Percentiles rank a stretch among this genome's conserved stretches.
These are phyloP conservation scores for Neoboletus subvelutipes DNA, from an alignment of 768 basidiomycete genomes.

Conservation along the genomic window DNA sequence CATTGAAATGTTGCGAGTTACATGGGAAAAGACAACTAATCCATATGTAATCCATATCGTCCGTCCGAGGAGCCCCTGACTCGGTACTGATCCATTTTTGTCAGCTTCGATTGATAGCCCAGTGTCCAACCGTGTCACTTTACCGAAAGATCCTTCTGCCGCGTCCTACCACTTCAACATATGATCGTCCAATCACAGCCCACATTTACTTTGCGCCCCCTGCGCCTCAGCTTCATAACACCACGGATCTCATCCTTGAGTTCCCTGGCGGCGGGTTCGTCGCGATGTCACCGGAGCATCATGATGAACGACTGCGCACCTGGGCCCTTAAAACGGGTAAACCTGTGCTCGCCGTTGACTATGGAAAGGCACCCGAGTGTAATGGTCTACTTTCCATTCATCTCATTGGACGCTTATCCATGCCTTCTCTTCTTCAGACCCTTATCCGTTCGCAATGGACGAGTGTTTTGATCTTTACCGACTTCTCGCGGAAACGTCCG, in stretches of 20 bases:
- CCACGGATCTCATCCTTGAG: conserved; percentile 85
- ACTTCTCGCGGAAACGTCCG: conserved; percentile 76
- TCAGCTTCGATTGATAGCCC: conserved; percentile 62
- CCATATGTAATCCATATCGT: conserved; percentile 64
- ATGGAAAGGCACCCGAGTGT: conserved; percentile 98
- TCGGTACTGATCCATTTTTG: conserved; percentile 7
- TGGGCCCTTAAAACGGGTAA: conserved; percentile 83
- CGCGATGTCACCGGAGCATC: conserved; percentile 93
- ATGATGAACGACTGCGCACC: conserved; percentile 85
- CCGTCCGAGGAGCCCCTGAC: conserved; percentile 11
- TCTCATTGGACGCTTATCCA: conserved; percentile 1
- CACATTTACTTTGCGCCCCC: conserved; percentile 80
- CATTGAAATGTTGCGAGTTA: conserved; percentile 91
- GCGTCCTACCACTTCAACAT: conserved; percentile 72
- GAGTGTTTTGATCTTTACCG: conserved; percentile 92
- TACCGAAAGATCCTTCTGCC: conserved; percentile 79
- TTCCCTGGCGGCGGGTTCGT: conserved; percentile 97
- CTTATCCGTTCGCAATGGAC: conserved; percentile 95
- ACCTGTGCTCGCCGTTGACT: conserved; percentile 85
- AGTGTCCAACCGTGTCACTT: conserved; percentile 60
- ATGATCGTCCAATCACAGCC: conserved; percentile 78
- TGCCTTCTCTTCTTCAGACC: conserved; percentile 53
- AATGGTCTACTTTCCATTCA: conserved; percentile 25
- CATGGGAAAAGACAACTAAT: conserved; percentile 97
- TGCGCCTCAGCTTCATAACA: conserved; percentile 57